phyloP scores from a whole-genome alignment of 208 protist genomes.

The Leishmania amazonensis region DNA sequence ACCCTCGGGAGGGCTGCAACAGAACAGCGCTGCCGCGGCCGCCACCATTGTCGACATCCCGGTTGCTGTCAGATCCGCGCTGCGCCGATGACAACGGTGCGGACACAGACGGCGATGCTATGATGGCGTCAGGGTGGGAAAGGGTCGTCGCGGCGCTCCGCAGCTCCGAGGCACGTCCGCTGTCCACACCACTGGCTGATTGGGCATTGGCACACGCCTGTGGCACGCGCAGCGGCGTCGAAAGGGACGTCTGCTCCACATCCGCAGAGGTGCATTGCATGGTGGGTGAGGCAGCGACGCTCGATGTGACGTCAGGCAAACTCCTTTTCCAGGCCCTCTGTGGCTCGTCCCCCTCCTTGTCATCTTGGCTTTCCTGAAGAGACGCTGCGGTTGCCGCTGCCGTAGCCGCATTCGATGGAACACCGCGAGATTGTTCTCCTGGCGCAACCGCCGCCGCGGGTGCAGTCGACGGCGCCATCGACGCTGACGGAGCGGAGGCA shows the following conservation, averaged over 20 bases:
- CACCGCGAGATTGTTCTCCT: not conserved
- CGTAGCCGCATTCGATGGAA: not conserved
- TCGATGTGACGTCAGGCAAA: not conserved
- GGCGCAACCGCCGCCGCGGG: not conserved
- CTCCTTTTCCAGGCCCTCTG: not conserved
- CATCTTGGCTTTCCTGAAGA: not conserved
- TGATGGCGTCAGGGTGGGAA: not conserved
- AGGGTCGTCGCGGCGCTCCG: not conserved
- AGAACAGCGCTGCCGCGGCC: not conserved
- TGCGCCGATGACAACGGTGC: not conserved
- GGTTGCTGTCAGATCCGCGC: not conserved
- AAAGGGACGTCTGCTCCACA: not conserved
- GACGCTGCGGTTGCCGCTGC: not conserved
- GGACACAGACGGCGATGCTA: not conserved
- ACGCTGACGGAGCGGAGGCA: not conserved
- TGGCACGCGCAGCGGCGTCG: not conserved
- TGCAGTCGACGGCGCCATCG: slow-evolving; percentile 1
- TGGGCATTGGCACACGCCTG: not conserved
- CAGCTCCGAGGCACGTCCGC: not conserved
- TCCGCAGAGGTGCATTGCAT: not conserved
- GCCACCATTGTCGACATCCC: not conserved
- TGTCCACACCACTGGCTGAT: not conserved
- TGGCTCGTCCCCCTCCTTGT: not conserved
- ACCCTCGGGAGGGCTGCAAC: not conserved
- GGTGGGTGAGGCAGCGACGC: not conserved